Evolutionary conservation across 1,284 basidiomycete species (phyloP).

Genomic region (Puccinia triticina): DNA sequence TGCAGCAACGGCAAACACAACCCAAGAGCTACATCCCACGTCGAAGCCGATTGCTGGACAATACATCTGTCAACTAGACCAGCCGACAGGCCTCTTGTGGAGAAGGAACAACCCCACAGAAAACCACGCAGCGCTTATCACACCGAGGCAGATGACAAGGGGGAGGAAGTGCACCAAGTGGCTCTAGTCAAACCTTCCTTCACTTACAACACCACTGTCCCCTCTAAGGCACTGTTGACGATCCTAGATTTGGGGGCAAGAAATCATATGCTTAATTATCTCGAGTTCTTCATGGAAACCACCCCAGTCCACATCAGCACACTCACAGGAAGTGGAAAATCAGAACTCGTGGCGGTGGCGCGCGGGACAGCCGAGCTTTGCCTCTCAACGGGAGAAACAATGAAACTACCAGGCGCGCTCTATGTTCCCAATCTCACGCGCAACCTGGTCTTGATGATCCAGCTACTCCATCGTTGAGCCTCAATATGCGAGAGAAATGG

Average conservation of each 20-base stretch:
- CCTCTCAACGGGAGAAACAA: background rate
- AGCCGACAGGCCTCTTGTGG: too few relatives aligned
- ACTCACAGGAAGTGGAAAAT: background rate
- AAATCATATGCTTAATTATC: background rate
- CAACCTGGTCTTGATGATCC: background rate
- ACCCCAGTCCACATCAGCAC: background rate
- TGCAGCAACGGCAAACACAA: background rate
- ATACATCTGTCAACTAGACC: background rate
- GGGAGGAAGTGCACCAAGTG: background rate
- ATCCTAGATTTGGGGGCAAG: conserved; percentile 6
- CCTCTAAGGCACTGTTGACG: too few relatives aligned
- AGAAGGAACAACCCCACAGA: background rate
- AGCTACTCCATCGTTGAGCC: background rate
- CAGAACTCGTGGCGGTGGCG: background rate
- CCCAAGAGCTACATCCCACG: background rate
- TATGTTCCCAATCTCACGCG: background rate
- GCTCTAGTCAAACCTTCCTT: background rate
- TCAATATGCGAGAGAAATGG: too few relatives aligned
- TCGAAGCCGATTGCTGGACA: background rate
- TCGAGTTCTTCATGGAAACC: background rate
- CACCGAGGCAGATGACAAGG: background rate
- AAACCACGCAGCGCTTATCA: background rate
- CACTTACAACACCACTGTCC: too few relatives aligned
- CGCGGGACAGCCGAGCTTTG: background rate
- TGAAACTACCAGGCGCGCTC: background rate